Evolutionary conservation across 345 rosid genomes (phyloP), one percentile per base, ranked within the genome.

Genomic region (Populus deltoides): DNA sequence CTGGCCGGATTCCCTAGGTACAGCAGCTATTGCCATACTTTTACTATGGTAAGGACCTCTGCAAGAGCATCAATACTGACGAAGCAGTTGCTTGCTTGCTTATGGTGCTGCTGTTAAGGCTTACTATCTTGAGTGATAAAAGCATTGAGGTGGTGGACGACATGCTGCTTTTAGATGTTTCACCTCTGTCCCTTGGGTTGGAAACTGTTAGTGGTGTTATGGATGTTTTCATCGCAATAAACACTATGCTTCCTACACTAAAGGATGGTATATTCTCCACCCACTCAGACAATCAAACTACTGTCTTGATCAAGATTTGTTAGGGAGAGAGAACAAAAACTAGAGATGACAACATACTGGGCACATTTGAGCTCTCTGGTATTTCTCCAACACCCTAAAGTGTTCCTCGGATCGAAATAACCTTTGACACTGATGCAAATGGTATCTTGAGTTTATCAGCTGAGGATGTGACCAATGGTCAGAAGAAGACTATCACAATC

Each of bases 1-100:
- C 90, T 5, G 85, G 85, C 13, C 75, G 89, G 75, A 87, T 87
- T 45, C 88, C 88, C 1, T 81, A 77, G 78, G 85, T 85, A 55
- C 86, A 81, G 67, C 86, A 75, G 65, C 62, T 84, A n/a, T 69
- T 84, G 69, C 84, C 78, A 59, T 82, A 71, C 24, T 84, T 78
- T 33, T 81, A 81, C 70, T 62, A 84, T 27, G 82, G 84, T 0
- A 81, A 78, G 80, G 80, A 78, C 80, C 77, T 78, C 20, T 78
- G 86, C 82, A 78, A 68, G 80, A 84, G 86, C 78, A 81, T 84
- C 9, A 78, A 84, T 65, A 84, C 86, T 7, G 84, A 81, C 12
- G 84, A 81, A 71, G 84, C 84, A 8, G 84, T 84, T 39, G 84
- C 84, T 33, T 78, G 33, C 29, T 82, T 33, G 36, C 36, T 33